Evolutionary conservation across 169 alveolate species (phyloP).

Genomic region (Theileria orientalis): DNA sequence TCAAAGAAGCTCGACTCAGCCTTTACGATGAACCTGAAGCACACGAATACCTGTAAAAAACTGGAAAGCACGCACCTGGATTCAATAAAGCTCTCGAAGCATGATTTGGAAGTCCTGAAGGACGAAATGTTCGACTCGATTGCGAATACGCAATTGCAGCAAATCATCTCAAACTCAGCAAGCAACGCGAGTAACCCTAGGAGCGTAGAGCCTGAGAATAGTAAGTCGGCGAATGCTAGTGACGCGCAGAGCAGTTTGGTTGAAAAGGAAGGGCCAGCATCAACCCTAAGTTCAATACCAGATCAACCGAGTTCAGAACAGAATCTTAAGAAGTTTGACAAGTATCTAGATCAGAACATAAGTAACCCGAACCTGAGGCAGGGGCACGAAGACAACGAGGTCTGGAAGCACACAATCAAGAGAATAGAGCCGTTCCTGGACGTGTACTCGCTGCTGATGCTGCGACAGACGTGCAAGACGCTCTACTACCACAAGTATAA

Average conservation of each 20-base stretch:
- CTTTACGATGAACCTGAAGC: not conserved
- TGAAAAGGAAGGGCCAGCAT: not conserved
- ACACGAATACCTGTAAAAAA: not conserved
- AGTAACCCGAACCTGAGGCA: not conserved
- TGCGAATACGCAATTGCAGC: too few relatives aligned
- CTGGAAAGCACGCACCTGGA: too few relatives aligned
- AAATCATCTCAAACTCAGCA: too few relatives aligned
- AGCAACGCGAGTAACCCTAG: too few relatives aligned
- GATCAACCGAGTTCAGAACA: not conserved
- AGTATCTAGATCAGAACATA: not conserved
- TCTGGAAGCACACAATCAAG: constrained; percentile 65
- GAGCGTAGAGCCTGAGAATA: too few relatives aligned
- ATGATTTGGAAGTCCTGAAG: too few relatives aligned
- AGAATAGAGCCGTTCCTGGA: constrained; percentile 74
- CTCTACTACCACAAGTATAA: constrained; percentile 66
- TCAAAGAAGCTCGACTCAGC: not conserved
- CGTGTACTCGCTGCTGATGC: constrained; percentile 66
- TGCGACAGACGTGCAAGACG: constrained; percentile 73
- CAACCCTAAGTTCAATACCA: not conserved
- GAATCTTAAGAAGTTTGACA: not conserved
- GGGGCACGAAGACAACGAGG: constrained; percentile 41
- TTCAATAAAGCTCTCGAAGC: too few relatives aligned
- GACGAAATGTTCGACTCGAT: too few relatives aligned
- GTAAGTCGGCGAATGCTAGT: too few relatives aligned
- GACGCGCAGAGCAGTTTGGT: not conserved